A percentile compares a stretch with the other conserved stretches of the same genome.
Conservation (phyloP, 208 protist genomes). For the Tritrichomonas musculus region DNA sequence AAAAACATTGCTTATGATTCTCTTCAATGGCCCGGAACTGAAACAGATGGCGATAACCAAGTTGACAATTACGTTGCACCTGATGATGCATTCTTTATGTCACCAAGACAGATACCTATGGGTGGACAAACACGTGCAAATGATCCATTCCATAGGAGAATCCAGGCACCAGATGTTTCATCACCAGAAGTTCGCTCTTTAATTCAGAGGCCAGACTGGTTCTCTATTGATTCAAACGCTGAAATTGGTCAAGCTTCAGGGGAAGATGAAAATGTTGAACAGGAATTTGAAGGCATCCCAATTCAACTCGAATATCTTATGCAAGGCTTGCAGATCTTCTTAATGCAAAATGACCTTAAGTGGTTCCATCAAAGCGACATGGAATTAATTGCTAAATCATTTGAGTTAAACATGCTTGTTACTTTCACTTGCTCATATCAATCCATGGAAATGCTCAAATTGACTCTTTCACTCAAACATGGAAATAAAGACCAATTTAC, state of each 20-base stretch:
- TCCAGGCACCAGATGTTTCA: neutral
- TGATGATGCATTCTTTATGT: neutral
- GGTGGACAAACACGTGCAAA: neutral
- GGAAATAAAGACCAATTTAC: no score
- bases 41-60: neutral
- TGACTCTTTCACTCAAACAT: no score
- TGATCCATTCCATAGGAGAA: neutral
- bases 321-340: neutral
- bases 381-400: neutral
- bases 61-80: neutral
- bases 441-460: no score
- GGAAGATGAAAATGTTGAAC: neutral
- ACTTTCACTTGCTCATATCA: no score
- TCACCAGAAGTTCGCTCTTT: neutral
- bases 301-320: neutral
- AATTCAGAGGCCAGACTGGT: neutral
- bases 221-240: neutral
- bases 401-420: no score
- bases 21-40: neutral
- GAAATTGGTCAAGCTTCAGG: neutral
- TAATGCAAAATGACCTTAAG: neutral
- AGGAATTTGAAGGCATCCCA: neutral
- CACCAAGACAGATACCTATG: neutral
- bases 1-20: neutral
- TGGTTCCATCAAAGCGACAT: slow-evolving; percentile 5